Conservation (phyloP, 495 filamentous ascomycete genomes). For the Trichoderma erinaceum region DNA sequence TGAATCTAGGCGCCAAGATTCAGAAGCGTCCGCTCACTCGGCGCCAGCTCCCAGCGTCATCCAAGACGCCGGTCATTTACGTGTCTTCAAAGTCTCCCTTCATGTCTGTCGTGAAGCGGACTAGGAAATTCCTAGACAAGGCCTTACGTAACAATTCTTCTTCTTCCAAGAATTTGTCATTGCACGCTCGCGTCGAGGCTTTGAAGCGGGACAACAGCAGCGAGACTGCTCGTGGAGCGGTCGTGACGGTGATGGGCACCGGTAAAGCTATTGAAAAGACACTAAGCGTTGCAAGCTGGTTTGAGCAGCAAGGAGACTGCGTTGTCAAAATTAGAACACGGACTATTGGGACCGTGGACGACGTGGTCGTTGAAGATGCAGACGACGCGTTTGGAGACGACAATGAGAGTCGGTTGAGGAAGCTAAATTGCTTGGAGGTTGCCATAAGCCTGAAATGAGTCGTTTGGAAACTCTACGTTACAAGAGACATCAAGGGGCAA, state of each 20-base stretch:
- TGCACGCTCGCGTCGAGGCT: conserved; percentile 38
- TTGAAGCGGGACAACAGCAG: conserved; percentile 26
- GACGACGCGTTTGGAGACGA: conserved; percentile 41
- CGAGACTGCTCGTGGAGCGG: conserved; percentile 30
- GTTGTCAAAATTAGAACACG: conserved; percentile 52
- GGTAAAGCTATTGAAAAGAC: conserved; percentile 69
- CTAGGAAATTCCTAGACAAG: conserved; percentile 64
- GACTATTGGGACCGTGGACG: conserved; percentile 61
- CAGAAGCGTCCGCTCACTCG: conserved; percentile 68
- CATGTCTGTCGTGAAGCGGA: conserved; percentile 75
- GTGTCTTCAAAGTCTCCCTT: conserved; percentile 69
- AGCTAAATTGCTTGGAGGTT: conserved; percentile 60
- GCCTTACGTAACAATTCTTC: conserved; percentile 46
- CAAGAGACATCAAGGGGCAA: not conserved
- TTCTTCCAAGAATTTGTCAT: conserved; percentile 30
- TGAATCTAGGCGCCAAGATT: conserved; percentile 38
- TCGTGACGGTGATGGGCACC: conserved; percentile 66
- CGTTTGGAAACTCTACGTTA: not conserved
- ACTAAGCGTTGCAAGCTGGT: conserved; percentile 54
- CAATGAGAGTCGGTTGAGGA: conserved; percentile 55
- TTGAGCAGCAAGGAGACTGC: conserved; percentile 51
- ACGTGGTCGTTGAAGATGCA: conserved; percentile 47
- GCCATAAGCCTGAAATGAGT: conserved; percentile 52
- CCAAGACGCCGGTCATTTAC: conserved; percentile 57
- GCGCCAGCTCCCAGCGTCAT: conserved; percentile 51